phyloP scores from a whole-genome alignment of 352 stramenopile genomes.

The Globisporangium ultimum region DNA sequence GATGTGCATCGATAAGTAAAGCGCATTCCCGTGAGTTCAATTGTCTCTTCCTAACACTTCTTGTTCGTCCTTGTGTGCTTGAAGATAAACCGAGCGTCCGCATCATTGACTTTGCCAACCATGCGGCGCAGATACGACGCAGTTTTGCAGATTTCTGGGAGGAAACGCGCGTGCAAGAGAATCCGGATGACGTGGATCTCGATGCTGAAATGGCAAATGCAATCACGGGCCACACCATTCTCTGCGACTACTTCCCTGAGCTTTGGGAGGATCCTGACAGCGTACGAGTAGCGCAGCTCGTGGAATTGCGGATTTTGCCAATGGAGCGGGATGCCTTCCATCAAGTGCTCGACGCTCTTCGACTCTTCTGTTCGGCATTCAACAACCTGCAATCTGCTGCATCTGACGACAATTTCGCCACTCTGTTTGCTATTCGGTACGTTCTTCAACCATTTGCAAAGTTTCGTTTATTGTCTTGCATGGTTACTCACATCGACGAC shows the following conservation, averaged over 20 bases:
- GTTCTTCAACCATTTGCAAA: neutral
- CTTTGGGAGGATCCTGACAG: slow-evolving; percentile 14
- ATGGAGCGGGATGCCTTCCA: slow-evolving; percentile 58
- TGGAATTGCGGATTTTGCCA: slow-evolving; percentile 24
- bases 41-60: neutral
- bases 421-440: slow-evolving; percentile 34
- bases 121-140: slow-evolving; percentile 59
- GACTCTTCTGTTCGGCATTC: slow-evolving; percentile 18
- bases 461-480: neutral
- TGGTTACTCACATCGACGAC: neutral
- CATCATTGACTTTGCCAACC: slow-evolving; percentile 75
- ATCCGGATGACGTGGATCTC: slow-evolving; percentile 23
- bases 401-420: slow-evolving; percentile 10
- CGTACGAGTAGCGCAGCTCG: slow-evolving; percentile 15
- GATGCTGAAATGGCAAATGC: slow-evolving; percentile 28
- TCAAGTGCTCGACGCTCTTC: slow-evolving; percentile 46
- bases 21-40: too few relatives aligned
- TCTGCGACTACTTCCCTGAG: slow-evolving; percentile 42
- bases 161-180: slow-evolving; percentile 22
- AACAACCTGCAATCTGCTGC: slow-evolving; percentile 24
- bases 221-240: slow-evolving; percentile 28
- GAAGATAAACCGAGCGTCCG: slow-evolving; percentile 39
- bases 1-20: too few relatives aligned
- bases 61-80: neutral
- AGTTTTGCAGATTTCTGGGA: slow-evolving; percentile 53